Conservation (phyloP, 768 basidiomycete genomes). For the Boletus reticulatus region DNA sequence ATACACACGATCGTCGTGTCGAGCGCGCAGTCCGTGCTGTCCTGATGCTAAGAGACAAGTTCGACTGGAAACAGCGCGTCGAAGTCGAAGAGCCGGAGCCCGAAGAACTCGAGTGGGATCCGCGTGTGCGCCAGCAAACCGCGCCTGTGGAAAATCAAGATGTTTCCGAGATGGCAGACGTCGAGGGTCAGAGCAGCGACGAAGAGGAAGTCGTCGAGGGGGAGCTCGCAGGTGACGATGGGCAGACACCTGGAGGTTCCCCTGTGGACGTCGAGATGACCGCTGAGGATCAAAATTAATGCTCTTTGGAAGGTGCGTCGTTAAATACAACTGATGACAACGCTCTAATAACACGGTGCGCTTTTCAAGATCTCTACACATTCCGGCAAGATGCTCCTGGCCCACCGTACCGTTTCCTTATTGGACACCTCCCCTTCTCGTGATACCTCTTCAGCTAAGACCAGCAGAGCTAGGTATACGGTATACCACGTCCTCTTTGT, state of each 20-base stretch:
- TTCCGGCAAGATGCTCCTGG: slow-evolving; percentile 36
- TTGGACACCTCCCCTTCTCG: slow-evolving; percentile 5
- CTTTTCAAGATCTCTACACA: slow-evolving; percentile 47
- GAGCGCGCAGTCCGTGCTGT: slow-evolving; percentile 81
- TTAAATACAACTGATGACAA: not conserved
- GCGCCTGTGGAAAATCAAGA: slow-evolving; percentile 4
- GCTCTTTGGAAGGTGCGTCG: not conserved
- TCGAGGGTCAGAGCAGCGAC: slow-evolving; percentile 35
- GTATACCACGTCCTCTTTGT: slow-evolving; percentile 81
- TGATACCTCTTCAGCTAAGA: slow-evolving; percentile 44
- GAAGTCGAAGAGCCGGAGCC: slow-evolving; percentile 78
- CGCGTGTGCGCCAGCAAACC: slow-evolving; percentile 35
- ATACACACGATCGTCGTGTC: slow-evolving; percentile 71
- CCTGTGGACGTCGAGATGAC: slow-evolving; percentile 27
- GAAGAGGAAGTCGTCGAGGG: slow-evolving; percentile 39
- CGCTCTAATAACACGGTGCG: slow-evolving; percentile 29
- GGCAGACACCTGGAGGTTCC: slow-evolving; percentile 20
- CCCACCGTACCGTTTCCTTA: slow-evolving; percentile 38
- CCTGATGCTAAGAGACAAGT: slow-evolving; percentile 72
- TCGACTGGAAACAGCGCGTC: slow-evolving; percentile 81
- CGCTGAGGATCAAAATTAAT: slow-evolving; percentile 1
- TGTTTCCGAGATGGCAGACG: slow-evolving; percentile 22
- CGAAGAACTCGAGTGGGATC: slow-evolving; percentile 74
- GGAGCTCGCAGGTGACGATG: slow-evolving; percentile 32
- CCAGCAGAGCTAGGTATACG: slow-evolving; percentile 55